These are phyloP conservation scores for Cordyceps javanica DNA, from an alignment of 2,329 filamentous ascomycete genomes.

Conservation along the genomic window DNA sequence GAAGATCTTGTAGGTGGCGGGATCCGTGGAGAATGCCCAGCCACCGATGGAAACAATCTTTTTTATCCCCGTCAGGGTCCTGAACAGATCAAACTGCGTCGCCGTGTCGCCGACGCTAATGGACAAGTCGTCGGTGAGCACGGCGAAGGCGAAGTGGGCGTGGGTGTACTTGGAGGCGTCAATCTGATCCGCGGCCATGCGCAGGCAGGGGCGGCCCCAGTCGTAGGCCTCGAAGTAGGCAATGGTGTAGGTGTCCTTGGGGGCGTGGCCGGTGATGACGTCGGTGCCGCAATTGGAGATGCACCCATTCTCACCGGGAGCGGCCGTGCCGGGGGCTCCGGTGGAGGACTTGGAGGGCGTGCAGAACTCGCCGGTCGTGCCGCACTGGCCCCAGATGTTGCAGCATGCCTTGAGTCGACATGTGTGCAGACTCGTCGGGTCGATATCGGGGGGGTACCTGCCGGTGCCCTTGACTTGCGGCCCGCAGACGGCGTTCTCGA, in stretches of 20 bases:
- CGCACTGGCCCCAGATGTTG: conserved; percentile 36
- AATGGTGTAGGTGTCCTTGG: conserved; percentile 14
- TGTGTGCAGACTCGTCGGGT: conserved; percentile 21
- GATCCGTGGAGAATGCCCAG: conserved; percentile 20
- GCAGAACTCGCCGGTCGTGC: conserved; percentile 35
- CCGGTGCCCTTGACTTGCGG: conserved; percentile 21
- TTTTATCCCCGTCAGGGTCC: conserved; percentile 16
- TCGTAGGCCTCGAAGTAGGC: conserved; percentile 30
- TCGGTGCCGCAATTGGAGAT: conserved; percentile 24
- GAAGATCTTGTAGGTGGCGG: conserved; percentile 15
- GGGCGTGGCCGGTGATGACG: conserved; percentile 16
- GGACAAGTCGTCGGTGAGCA: conserved; percentile 19
- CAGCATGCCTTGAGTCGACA: conserved; percentile 26
- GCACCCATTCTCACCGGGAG: conserved; percentile 22
- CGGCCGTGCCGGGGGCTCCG: conserved; percentile 31
- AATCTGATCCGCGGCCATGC: conserved; percentile 17
- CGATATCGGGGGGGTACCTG: conserved; percentile 12
- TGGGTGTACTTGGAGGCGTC: conserved; percentile 21
- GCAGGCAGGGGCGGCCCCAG: conserved; percentile 23
- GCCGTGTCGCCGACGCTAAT: conserved; percentile 16
- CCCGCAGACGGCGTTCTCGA: conserved; percentile 23
- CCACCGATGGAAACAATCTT: conserved; percentile 25
- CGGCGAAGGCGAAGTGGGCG: conserved; percentile 32
- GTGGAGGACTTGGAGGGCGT: conserved; percentile 18
- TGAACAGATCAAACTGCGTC: conserved; percentile 19